Conservation (phyloP, 1,139 yeast genomes). For the Candida dubliniensis region DNA sequence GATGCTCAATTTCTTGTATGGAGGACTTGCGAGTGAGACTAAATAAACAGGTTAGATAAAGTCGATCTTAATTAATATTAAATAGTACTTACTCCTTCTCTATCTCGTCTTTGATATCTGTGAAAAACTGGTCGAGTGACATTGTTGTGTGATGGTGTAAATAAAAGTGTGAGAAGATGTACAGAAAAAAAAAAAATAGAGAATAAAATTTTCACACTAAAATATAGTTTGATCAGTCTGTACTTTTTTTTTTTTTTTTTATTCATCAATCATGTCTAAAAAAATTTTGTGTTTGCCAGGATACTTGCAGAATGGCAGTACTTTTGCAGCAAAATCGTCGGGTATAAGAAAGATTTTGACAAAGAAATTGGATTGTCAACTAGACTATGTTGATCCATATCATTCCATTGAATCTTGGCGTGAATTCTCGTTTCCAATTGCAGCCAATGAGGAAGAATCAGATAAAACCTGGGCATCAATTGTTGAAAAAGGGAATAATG, state of each 20-base stretch:
- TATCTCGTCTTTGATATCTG: conserved; percentile 13
- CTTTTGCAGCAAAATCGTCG: conserved; percentile 76
- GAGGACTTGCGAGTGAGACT: conserved; percentile 13
- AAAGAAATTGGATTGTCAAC: conserved; percentile 51
- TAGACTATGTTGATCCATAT: conserved; percentile 42
- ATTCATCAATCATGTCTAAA: conserved; percentile 6
- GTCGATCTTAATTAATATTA: background rate
- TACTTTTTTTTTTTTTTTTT: conserved; percentile 1
- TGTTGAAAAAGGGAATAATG: conserved; percentile 50
- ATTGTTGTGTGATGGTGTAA: conserved; percentile 2
- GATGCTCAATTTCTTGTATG: conserved; percentile 16
- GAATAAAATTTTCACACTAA: background rate
- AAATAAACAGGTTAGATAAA: conserved; percentile 6
- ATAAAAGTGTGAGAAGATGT: background rate
- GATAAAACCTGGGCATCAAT: conserved; percentile 25
- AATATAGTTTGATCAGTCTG: background rate
- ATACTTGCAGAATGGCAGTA: conserved; percentile 63
- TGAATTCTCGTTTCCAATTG: conserved; percentile 31
- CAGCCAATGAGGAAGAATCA: conserved; percentile 27
- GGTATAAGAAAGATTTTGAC: conserved; percentile 71
- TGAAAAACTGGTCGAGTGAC: conserved; percentile 13
- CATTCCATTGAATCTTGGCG: conserved; percentile 23
- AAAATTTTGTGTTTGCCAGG: conserved; percentile 44
- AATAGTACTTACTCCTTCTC: conserved; percentile 15
- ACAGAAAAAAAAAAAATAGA: background rate